Base-by-base conservation (phyloP, 2,329 filamentous ascomycete genomes). In the Aspergillus transmontanensis region DNA sequence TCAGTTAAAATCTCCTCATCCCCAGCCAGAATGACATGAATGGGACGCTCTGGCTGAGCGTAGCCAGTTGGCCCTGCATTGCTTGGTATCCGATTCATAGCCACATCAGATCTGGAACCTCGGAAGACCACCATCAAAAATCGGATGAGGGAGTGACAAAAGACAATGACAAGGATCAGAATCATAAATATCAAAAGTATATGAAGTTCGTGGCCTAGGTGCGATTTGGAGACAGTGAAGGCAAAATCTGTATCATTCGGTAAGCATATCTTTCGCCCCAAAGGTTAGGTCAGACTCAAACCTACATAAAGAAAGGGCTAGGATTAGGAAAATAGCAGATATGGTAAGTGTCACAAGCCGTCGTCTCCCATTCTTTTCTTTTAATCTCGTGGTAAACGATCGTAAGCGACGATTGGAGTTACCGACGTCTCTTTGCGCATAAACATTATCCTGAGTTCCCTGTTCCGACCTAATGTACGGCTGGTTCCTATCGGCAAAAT, bases 131-230 rank as follows among this genome's bases (percentile, higher is more conserved):
- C 77, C 78, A 96, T 85, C 76, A 87, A 89, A 4, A 96, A 83
- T 21, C 91, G 88, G 62, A 95, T 86, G 19, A 95, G 80, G 48
- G 89, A 87, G 77, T 96, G 92, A 72, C 88, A 90, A 82, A 96
- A 95, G 78, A 96, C 88, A 68, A 94, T 87, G 2, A 90, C 89
- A 39, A 89, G 85, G 58, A 89, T 81, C 58, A 96, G 79, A 62
- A 96, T 89, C 67, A 94, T 83, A 59, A 97, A 84, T 61, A 96
- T 89, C 64, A 96, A 84, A 59, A 96, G 82, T 63, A 96, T 87
- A 71, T 93, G 91, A 72, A 96, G 89, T 76, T 93, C 90, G 74
- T 87, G 87, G 48, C 86, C 86, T 57, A 86, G 81, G 64, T 87
- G 83, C 46, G 85, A 86, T 64, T 87, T 83, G 3, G 89, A 89